phyloP scores from a whole-genome alignment of 2,329 filamentous ascomycete genomes.

The Parastagonospora nodorum region DNA sequence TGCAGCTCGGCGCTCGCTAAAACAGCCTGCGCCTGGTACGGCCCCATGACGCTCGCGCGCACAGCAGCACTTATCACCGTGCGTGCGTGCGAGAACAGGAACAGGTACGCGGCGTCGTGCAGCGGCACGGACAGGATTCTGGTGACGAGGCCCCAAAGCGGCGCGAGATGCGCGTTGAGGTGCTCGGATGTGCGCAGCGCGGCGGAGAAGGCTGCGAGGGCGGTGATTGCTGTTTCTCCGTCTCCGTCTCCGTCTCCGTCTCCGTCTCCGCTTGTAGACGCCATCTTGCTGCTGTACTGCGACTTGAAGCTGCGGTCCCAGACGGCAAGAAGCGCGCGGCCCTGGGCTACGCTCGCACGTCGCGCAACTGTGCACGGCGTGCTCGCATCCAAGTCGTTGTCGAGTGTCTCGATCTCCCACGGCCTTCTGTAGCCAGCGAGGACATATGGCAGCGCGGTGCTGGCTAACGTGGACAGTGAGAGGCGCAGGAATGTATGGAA shows the following conservation, averaged over 20 bases:
- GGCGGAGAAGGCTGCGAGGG: slow-evolving; percentile 36
- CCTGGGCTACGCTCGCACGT: slow-evolving; percentile 75
- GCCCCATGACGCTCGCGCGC: slow-evolving; percentile 76
- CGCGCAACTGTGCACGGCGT: slow-evolving; percentile 80
- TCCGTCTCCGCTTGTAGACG: background rate
- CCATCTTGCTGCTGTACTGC: slow-evolving; percentile 17
- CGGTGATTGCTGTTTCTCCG: slow-evolving; percentile 19
- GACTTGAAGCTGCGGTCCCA: slow-evolving; percentile 73
- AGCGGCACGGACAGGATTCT: slow-evolving; percentile 64
- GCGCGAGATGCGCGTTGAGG: slow-evolving; percentile 67
- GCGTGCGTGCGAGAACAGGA: slow-evolving; percentile 76
- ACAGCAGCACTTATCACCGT: slow-evolving; percentile 78
- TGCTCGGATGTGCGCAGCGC: slow-evolving; percentile 33
- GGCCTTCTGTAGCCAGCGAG: slow-evolving; percentile 68
- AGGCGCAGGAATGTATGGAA: slow-evolving; percentile 72
- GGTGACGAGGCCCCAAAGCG: slow-evolving; percentile 71
- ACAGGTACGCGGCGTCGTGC: slow-evolving; percentile 73
- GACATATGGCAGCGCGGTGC: slow-evolving; percentile 75
- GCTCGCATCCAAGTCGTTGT: slow-evolving; percentile 77
- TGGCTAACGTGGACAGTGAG: slow-evolving; percentile 72
- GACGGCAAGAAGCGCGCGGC: slow-evolving; percentile 72
- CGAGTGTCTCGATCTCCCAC: slow-evolving; percentile 59
- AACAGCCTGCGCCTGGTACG: slow-evolving; percentile 77
- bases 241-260: background rate
- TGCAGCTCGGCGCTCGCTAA: slow-evolving; percentile 67